Base-by-base conservation (phyloP, 2,329 filamentous ascomycete species). In the Colletotrichum sp. region DNA sequence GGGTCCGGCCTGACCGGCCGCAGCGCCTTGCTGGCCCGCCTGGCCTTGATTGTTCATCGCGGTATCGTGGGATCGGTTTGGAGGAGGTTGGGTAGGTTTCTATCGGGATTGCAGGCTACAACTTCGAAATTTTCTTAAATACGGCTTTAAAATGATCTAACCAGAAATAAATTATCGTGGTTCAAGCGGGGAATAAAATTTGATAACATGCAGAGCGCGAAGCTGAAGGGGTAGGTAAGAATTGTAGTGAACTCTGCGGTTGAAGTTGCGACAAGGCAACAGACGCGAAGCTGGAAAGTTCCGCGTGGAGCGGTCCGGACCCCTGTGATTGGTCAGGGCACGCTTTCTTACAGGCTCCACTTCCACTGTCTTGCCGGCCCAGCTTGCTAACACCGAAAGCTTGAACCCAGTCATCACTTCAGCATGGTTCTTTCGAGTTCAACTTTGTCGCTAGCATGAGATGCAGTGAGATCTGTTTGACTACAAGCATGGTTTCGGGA, bases 1-100 rank as follows among this genome's bases (percentile, higher is more conserved):
- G 79, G 81, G 64, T 71, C 78, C 78, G 79, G 78, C 52, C 52
- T 72, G 75, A n/a, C 70, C 75, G 48, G 67, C 73, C 30, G 43
- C 48, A 24, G 76, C 56, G 24, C 60, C 60, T n/a, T 69, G 67
- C 74, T 80, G 79, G 62, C 66, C 68, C 56, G 77, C 66, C 61
- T 78, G 66, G 71, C 75, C 76, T 68, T 76, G 70, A 48, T 71
- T 75, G 73, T 78, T 78, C 77, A 78, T 78, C 34, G 26, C 21
- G 48, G 48, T 34, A 12, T 71, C 36, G 48, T 38, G 24, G 36
- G 48, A 38, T 36, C 61, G 32, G 21, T 65, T 62, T 10, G 55
- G 16, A 16, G 21, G 64, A 52, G 13, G 61, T 62, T 24, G 18
- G 30, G 30, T 21, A 2, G 32, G 2, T 26, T 64, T 38, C 55